A percentile compares a stretch with the other conserved stretches of the same genome.
Evolutionary conservation across 2,329 filamentous ascomycete species (phyloP).

Genomic region (Pyrenophora teres): DNA sequence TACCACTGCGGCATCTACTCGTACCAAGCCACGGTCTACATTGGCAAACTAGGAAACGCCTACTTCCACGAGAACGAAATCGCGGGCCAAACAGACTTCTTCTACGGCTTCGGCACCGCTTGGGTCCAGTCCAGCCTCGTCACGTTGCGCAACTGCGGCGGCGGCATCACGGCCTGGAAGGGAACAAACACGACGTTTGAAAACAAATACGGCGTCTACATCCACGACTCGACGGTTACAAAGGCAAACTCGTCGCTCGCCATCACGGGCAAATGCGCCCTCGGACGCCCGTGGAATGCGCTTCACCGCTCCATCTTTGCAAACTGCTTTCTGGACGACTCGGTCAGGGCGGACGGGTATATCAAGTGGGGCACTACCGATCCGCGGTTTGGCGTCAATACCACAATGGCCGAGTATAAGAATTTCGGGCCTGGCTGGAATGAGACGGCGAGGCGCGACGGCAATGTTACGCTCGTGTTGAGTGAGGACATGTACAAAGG

Average conservation of each 20-base stretch:
- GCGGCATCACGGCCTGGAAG: constrained; percentile 73
- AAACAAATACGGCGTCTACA: constrained; percentile 71
- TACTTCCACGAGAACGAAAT: constrained; percentile 66
- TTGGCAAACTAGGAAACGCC: constrained; percentile 69
- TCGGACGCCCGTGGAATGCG: constrained; percentile 67
- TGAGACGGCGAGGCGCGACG: constrained; percentile 49
- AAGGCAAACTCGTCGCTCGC: constrained; percentile 59
- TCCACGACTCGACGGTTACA: constrained; percentile 59
- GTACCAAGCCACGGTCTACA: constrained; percentile 71
- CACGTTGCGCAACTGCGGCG: constrained; percentile 64
- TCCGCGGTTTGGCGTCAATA: constrained; percentile 47
- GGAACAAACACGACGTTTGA: constrained; percentile 67
- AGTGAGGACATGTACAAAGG: constrained; percentile 39
- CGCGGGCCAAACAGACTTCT: constrained; percentile 69
- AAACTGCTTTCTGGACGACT: constrained; percentile 59
- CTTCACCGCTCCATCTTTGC: constrained; percentile 63
- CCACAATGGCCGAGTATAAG: constrained; percentile 62
- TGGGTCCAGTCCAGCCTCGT: constrained; percentile 63
- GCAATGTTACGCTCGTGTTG: constrained; percentile 56
- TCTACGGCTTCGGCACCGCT: constrained; percentile 70
- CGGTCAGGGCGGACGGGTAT: constrained; percentile 60
- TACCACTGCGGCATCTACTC: constrained; percentile 69
- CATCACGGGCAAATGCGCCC: constrained; percentile 54
- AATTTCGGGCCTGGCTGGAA: constrained; percentile 61
- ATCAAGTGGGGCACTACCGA: constrained; percentile 57